Evolutionary conservation across 169 alveolate species (phyloP), one percentile per base, ranked within the genome.

Genomic region (Prorocentrum cordatum): DNA sequence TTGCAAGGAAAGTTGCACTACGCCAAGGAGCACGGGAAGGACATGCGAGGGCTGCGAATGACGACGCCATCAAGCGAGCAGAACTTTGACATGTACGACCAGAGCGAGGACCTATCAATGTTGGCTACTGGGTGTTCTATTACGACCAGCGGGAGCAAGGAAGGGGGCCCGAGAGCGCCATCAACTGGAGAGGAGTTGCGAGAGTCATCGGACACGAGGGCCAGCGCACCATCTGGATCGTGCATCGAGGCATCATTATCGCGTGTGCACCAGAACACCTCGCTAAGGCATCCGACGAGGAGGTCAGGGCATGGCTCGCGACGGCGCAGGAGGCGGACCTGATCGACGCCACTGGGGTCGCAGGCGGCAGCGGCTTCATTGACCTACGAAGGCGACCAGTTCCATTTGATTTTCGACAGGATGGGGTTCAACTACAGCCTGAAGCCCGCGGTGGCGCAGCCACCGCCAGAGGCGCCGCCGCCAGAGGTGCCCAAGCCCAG

Each of bases 331-430:
- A 73, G 59, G n/a, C 50, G 39, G 85, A 50, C 4, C 38, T 73
- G 5, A 3, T 73, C 14, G 85, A 73, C 18, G 58, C 33, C 5
- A 24, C 18, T 0, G 58, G 71, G 1, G 54, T 38, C 0, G 45
- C 71, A 0, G 71, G 85, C 0, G 85, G 85, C 1, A 32, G 59
- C 0, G 85, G 85, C 16, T 73, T 50, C 70, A 73, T 73, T 18
- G 71, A 73, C 33, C 36, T 73, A 2, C 50, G 85, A n/a, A n/a
- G 35, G 0, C 14, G 16, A 0, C 82, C 64, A 1, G 27, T 6
- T 14, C 10, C 20, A 12, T 33, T 26, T 3, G n/a, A n/a, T n/a
- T n/a, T n/a, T n/a, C n/a, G n/a, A n/a, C n/a, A n/a, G n/a, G n/a
- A n/a, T n/a, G n/a, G n/a, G n/a, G n/a, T n/a, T n/a, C n/a, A n/a